A percentile compares a stretch with the other conserved stretches of the same genome.
These are phyloP conservation scores for Apodospora peruviana DNA, from an alignment of 495 filamentous ascomycete genomes.

Conservation along the genomic window DNA sequence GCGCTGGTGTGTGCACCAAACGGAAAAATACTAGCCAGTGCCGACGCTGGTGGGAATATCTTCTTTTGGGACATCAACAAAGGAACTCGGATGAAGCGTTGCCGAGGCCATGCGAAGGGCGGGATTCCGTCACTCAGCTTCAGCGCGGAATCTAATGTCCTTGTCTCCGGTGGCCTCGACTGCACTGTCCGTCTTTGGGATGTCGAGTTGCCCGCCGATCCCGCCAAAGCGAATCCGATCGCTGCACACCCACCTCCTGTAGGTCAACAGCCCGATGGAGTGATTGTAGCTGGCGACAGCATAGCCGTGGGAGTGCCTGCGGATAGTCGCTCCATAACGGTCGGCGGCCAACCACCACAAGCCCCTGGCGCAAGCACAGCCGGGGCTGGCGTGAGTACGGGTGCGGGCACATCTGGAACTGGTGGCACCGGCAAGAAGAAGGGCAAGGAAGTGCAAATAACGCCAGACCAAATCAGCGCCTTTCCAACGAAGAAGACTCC, in stretches of 20 bases:
- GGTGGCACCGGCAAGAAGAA: conserved; percentile 66
- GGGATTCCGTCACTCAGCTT: conserved; percentile 91
- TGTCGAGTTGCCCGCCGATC: conserved; percentile 57
- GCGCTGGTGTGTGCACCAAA: conserved; percentile 77
- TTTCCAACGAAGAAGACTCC: conserved; percentile 95
- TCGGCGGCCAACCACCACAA: conserved; percentile 27
- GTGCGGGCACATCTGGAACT: too few species aligned
- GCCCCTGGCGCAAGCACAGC: conserved; percentile 18
- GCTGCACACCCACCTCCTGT: conserved; percentile 34
- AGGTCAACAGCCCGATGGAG: conserved; percentile 54
- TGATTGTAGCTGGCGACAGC: conserved; percentile 37
- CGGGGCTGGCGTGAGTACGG: conserved; percentile 30
- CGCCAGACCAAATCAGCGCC: conserved; percentile 84
- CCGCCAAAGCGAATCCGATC: conserved; percentile 29
- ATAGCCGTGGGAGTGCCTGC: conserved; percentile 43
- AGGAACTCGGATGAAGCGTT: conserved; percentile 78
- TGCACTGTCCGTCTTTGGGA: conserved; percentile 93
- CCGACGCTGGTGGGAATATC: conserved; percentile 78
- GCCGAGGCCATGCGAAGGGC: conserved; percentile 88
- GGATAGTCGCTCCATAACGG: conserved; percentile 28
- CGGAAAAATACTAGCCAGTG: conserved; percentile 82
- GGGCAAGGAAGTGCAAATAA: conserved; percentile 83
- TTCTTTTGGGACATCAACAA: conserved; percentile 87
- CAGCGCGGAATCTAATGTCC: conserved; percentile 79
- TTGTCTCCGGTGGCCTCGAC: conserved; percentile 88